Percentiles rank a stretch among this genome's conserved stretches.
phyloP scores from a whole-genome alignment of 805 yeast genomes.

The Hanseniaspora occidentalis region DNA sequence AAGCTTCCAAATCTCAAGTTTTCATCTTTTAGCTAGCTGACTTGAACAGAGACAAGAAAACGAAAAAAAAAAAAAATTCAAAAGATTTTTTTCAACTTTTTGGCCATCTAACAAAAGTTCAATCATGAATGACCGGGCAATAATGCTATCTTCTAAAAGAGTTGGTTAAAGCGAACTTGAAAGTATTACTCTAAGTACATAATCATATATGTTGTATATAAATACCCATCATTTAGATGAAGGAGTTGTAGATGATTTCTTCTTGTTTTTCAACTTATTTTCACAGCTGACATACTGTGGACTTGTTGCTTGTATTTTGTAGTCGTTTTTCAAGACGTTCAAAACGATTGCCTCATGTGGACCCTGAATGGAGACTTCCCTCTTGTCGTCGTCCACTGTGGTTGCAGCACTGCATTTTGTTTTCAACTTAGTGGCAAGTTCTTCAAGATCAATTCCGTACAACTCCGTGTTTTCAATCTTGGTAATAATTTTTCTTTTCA shows the following conservation, averaged over 20 bases:
- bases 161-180: too few relatives aligned
- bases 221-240: background rate
- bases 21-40: too few relatives aligned
- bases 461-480: slow-evolving; percentile 55
- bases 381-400: slow-evolving; percentile 47
- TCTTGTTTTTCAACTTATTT: slow-evolving; percentile 47
- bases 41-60: too few relatives aligned
- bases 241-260: slow-evolving; percentile 19
- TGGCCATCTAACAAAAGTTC: too few relatives aligned
- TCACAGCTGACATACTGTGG: slow-evolving; percentile 35
- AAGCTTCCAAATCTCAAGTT: too few relatives aligned
- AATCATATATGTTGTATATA: too few relatives aligned
- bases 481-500: slow-evolving; percentile 71
- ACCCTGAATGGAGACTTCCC: slow-evolving; percentile 83
- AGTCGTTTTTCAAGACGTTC: slow-evolving; percentile 41
- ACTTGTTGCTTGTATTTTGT: slow-evolving; percentile 54
- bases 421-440: slow-evolving; percentile 55
- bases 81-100: too few relatives aligned
- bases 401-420: slow-evolving; percentile 84
- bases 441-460: slow-evolving; percentile 51
- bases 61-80: background rate
- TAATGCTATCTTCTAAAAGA: too few relatives aligned
- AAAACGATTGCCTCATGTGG: slow-evolving; percentile 57
- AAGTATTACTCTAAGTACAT: too few relatives aligned
- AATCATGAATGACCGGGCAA: too few relatives aligned